Evolutionary conservation across 208 protist genomes (phyloP).

Genomic region (Wallacemonas sp.): DNA sequence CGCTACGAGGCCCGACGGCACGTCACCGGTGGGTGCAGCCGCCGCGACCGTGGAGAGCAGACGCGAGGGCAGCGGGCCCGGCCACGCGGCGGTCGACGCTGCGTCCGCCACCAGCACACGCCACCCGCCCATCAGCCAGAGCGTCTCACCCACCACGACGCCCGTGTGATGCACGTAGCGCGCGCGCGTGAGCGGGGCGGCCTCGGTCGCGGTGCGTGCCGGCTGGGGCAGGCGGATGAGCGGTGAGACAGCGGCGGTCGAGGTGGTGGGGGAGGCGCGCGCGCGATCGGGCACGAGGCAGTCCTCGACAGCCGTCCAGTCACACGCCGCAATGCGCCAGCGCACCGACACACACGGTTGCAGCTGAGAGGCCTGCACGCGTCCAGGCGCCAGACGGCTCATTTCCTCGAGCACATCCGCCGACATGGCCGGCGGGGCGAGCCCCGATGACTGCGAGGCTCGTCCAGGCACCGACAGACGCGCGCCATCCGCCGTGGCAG

Average conservation of each 20-base stretch:
- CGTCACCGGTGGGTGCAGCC: no score
- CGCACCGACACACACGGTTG: neutral
- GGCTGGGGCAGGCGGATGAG: no score
- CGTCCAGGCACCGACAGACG: no score
- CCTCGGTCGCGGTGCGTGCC: neutral
- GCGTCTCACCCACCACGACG: slow-evolving; percentile 22
- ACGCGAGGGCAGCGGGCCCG: neutral
- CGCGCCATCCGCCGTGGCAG: no score
- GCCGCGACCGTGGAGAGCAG: neutral
- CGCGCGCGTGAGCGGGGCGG: neutral
- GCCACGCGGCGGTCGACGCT: neutral
- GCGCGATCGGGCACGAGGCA: no score
- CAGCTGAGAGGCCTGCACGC: neutral
- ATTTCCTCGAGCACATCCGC: neutral
- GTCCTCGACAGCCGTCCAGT: neutral
- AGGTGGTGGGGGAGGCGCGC: no score
- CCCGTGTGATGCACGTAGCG: slow-evolving; percentile 27
- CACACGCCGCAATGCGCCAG: neutral
- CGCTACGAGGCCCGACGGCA: slow-evolving; percentile 4
- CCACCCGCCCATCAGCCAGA: slow-evolving; percentile 38
- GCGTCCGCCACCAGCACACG: neutral
- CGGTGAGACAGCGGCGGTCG: no score
- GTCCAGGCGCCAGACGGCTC: neutral
- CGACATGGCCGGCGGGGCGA: neutral
- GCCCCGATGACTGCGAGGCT: neutral